phyloP scores from a whole-genome alignment of 306 rosid genomes.

The Potentilla sterilis region DNA sequence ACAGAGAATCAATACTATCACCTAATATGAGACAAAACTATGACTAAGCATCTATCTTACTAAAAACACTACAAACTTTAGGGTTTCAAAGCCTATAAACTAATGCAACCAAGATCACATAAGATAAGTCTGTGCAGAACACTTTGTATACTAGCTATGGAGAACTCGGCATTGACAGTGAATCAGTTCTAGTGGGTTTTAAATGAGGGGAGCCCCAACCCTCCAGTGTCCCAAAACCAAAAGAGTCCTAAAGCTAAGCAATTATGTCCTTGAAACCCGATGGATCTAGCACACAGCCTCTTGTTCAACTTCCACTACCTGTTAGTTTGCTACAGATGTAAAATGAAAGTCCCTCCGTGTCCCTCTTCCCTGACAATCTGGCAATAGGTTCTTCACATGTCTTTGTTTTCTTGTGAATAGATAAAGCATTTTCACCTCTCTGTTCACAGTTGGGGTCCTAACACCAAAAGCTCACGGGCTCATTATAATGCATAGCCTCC shows the following conservation, averaged over 20 bases:
- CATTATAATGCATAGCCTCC: constrained; percentile 30
- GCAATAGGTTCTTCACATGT: constrained; percentile 62
- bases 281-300: constrained; percentile 22
- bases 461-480: constrained; percentile 68
- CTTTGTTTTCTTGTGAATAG: constrained; percentile 63
- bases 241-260: not conserved
- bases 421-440: constrained; percentile 37
- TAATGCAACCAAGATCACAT: not conserved
- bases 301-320: constrained; percentile 15
- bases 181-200: constrained; percentile 4
- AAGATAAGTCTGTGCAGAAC: not conserved
- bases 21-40: not conserved
- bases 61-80: not conserved
- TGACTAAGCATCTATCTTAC: not conserved
- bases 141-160: constrained; percentile 1
- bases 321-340: constrained; percentile 21
- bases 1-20: not conserved
- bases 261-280: not conserved
- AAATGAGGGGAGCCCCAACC: not conserved
- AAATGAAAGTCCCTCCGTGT: constrained; percentile 6
- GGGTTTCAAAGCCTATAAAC: not conserved
- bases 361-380: constrained; percentile 27
- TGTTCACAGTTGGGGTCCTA: constrained; percentile 56
- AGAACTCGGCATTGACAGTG: not conserved
- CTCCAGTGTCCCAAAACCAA: not conserved